phyloP scores from a whole-genome alignment of 495 filamentous ascomycete genomes.

The Penicillium chermesinum region DNA sequence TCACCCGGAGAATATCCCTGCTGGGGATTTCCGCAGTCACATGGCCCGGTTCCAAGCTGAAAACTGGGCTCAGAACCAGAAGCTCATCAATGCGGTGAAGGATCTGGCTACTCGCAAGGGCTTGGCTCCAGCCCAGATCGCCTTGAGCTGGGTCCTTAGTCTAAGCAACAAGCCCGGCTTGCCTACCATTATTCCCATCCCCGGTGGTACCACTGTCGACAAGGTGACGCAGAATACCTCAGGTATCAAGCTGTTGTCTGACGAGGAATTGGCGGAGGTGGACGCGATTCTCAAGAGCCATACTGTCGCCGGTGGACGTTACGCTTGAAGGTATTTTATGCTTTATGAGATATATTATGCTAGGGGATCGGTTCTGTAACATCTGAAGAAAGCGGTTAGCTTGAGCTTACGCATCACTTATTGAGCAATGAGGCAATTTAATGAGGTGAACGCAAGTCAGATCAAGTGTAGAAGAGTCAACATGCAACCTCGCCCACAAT shows the following conservation, averaged over 20 bases:
- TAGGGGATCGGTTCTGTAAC: background rate
- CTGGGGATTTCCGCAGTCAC: slow-evolving; percentile 47
- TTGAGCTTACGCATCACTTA: background rate
- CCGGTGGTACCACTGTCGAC: slow-evolving; percentile 54
- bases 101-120: slow-evolving; percentile 64
- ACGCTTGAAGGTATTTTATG: slow-evolving; percentile 11
- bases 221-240: slow-evolving; percentile 44
- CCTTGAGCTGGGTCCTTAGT: slow-evolving; percentile 63
- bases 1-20: slow-evolving; percentile 59
- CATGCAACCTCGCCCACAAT: slow-evolving; percentile 40
- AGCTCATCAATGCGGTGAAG: slow-evolving; percentile 62
- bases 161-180: slow-evolving; percentile 55
- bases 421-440: background rate
- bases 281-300: slow-evolving; percentile 37
- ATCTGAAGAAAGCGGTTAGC: slow-evolving; percentile 5
- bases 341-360: background rate
- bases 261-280: slow-evolving; percentile 44
- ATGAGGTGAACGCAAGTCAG: slow-evolving; percentile 30
- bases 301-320: slow-evolving; percentile 35
- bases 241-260: slow-evolving; percentile 30
- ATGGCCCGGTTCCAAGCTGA: slow-evolving; percentile 64
- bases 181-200: slow-evolving; percentile 76
- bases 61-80: slow-evolving; percentile 66
- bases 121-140: slow-evolving; percentile 69
- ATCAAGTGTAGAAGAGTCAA: slow-evolving; percentile 56